Conservation (phyloP, 2,329 filamentous ascomycete genomes). For the Epicoccum nigrum region DNA sequence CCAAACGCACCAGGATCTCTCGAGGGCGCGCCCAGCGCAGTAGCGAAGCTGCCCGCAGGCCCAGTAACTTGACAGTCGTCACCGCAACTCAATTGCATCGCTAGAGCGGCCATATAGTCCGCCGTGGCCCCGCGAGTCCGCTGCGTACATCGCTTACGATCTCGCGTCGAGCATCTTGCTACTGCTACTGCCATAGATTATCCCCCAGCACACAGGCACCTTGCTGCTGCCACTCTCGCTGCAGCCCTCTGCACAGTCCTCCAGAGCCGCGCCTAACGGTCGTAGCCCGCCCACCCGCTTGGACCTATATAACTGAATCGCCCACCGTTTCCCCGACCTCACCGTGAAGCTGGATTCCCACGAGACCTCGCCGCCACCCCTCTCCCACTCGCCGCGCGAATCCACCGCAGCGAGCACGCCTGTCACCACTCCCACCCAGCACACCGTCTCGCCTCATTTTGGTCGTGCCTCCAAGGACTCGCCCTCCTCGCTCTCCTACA, state of each 20-base stretch:
- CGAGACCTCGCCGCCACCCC: slow-evolving; percentile 56
- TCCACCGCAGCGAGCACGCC: slow-evolving; percentile 61
- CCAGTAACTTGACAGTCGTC: slow-evolving; percentile 27
- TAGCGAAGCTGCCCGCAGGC: slow-evolving; percentile 18
- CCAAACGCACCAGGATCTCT: slow-evolving; percentile 24
- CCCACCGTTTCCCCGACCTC: slow-evolving; percentile 11
- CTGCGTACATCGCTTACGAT: slow-evolving; percentile 5
- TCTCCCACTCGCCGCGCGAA: slow-evolving; percentile 59
- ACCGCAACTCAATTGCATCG: slow-evolving; percentile 28
- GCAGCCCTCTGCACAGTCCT: slow-evolving; percentile 23
- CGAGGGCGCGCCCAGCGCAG: slow-evolving; percentile 24
- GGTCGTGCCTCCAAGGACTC: slow-evolving; percentile 51
- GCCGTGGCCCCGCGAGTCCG: slow-evolving; percentile 23
- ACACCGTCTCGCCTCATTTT: slow-evolving; percentile 50
- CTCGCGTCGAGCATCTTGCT: slow-evolving; percentile 5
- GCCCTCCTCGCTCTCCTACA: slow-evolving; percentile 41
- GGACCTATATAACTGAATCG: slow-evolving; percentile 1
- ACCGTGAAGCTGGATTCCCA: slow-evolving; percentile 62
- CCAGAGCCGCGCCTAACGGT: slow-evolving; percentile 13
- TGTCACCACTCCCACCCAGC: slow-evolving; percentile 49
- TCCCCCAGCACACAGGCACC: not conserved
- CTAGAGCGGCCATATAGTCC: slow-evolving; percentile 28
- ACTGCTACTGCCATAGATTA: not conserved
- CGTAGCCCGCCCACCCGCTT: slow-evolving; percentile 17
- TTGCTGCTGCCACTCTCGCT: not conserved